These are phyloP conservation scores for Daldinia concentrica DNA, from an alignment of 495 filamentous ascomycete genomes.

Conservation along the genomic window DNA sequence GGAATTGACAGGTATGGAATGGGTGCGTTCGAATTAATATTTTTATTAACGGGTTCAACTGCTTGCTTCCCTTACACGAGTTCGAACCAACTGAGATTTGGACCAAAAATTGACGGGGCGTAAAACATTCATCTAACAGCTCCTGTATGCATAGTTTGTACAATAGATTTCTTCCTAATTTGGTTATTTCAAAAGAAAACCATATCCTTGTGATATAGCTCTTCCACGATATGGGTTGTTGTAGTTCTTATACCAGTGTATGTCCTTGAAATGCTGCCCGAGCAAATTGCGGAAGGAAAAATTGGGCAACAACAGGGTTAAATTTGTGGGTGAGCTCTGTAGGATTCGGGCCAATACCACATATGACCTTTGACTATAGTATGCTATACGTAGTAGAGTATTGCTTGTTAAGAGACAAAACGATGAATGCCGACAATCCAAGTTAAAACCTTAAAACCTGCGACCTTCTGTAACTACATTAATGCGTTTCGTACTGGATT, in stretches of 20 bases:
- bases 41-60: constrained; percentile 33
- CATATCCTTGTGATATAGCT: neutral
- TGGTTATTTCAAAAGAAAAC: constrained; percentile 3
- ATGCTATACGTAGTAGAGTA: neutral
- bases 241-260: constrained; percentile 28
- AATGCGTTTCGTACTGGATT: neutral
- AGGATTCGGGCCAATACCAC: constrained; percentile 42
- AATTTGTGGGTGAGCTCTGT: constrained; percentile 42
- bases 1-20: constrained; percentile 36
- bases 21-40: constrained; percentile 37
- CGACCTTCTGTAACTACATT: neutral
- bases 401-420: too few relatives aligned
- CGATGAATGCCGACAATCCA: too few relatives aligned
- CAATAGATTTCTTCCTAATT: constrained; percentile 35
- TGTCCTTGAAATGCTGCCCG: constrained; percentile 27
- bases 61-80: constrained; percentile 30
- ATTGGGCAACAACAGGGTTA: constrained; percentile 41
- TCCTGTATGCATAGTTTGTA: constrained; percentile 43
- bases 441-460: neutral
- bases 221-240: constrained; percentile 10
- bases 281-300: neutral
- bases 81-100: constrained; percentile 22
- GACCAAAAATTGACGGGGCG: constrained; percentile 30
- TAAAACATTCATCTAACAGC: constrained; percentile 30
- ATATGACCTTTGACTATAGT: neutral